Conservation (phyloP, 192 early-diverging fungal genomes). For the Podila horticola region DNA sequence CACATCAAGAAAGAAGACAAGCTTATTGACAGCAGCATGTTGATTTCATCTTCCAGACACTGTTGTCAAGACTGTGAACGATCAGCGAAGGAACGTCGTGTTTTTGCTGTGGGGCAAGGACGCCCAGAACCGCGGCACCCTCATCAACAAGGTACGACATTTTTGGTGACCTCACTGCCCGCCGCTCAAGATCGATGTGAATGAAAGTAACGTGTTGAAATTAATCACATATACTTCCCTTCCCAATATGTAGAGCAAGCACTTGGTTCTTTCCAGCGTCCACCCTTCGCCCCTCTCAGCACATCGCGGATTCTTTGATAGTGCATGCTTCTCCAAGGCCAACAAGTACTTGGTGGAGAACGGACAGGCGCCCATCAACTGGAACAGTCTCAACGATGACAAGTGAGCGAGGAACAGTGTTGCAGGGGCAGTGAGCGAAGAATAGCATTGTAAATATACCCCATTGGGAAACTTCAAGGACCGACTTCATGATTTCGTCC, state of each 20-base stretch:
- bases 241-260: constrained; percentile 58
- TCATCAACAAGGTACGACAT: constrained; percentile 66
- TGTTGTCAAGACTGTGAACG: constrained; percentile 78
- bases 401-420: neutral
- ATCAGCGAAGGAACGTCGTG: constrained; percentile 70
- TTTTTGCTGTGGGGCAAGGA: constrained; percentile 95
- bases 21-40: too few relatives aligned
- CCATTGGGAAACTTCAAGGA: too few relatives aligned
- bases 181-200: neutral
- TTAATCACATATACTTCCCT: too few relatives aligned
- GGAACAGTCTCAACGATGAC: constrained; percentile 63
- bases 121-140: constrained; percentile 86
- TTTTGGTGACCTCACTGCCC: neutral
- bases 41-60: constrained; percentile 63
- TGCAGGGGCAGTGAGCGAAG: too few relatives aligned
- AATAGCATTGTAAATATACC: too few relatives aligned
- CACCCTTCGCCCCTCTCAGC: constrained; percentile 94
- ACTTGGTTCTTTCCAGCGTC: constrained; percentile 84
- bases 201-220: too few relatives aligned
- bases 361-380: constrained; percentile 72
- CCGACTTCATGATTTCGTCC: too few relatives aligned
- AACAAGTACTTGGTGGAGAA: constrained; percentile 81
- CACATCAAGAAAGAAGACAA: too few relatives aligned
- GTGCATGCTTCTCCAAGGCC: constrained; percentile 85
- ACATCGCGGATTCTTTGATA: constrained; percentile 87